Percentiles rank a stretch among this genome's conserved stretches.
These are phyloP conservation scores for Kwoniella newhampshirensis DNA, from an alignment of 768 basidiomycete species.

Conservation along the genomic window DNA sequence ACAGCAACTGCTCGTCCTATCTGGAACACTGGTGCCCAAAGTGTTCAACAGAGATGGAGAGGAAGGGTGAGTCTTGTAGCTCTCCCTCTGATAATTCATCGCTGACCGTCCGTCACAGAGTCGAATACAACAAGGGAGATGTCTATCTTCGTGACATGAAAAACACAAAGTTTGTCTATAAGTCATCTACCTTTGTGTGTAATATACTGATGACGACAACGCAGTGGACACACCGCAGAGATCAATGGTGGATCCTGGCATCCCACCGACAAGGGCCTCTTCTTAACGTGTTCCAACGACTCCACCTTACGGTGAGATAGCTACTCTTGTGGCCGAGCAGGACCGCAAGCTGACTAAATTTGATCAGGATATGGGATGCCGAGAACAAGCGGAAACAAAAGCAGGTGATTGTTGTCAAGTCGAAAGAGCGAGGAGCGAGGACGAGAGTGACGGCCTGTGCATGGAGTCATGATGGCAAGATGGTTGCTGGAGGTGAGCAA, in stretches of 20 bases:
- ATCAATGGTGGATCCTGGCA: conserved; percentile 89
- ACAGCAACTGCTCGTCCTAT: conserved; percentile 78
- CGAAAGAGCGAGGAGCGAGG: conserved; percentile 87
- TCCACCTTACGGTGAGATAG: conserved; percentile 78
- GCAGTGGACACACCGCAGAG: conserved; percentile 93
- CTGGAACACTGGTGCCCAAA: conserved; percentile 82
- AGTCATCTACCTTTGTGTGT: background rate
- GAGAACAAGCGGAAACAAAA: conserved; percentile 92
- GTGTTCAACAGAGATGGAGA: conserved; percentile 90
- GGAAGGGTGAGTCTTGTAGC: conserved; percentile 64
- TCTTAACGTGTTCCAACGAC: conserved; percentile 93
- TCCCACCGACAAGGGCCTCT: conserved; percentile 75
- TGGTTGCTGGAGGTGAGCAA: conserved; percentile 78
- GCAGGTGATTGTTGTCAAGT: conserved; percentile 92
- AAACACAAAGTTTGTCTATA: conserved; percentile 77
- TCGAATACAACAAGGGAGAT: conserved; percentile 78
- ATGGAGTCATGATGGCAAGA: conserved; percentile 84
- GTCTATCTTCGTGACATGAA: conserved; percentile 98
- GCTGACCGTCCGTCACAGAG: conserved; percentile 32
- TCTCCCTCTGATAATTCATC: background rate
- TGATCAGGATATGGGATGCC: conserved; percentile 82
- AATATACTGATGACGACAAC: background rate
- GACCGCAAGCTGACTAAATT: conserved; percentile 1
- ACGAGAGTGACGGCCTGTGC: conserved; percentile 85
- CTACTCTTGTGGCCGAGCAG: no score